Base-by-base conservation (phyloP, 306 rosid genomes). In the Castanospermum australe region DNA sequence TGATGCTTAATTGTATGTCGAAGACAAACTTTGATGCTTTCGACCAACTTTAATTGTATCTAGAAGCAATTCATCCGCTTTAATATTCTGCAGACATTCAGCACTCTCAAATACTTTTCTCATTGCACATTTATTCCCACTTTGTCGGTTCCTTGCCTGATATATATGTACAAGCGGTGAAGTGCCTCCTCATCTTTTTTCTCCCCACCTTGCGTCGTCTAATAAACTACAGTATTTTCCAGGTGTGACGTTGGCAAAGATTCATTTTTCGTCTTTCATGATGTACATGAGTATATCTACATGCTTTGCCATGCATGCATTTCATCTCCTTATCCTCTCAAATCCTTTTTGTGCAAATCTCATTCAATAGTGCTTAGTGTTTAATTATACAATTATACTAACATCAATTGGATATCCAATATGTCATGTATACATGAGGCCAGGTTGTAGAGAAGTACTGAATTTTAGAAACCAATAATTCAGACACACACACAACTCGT, bases 11-110 rank as follows among this genome's bases (percentile, higher is more conserved):
- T 48, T 68, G 51, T 57, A 59, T 51, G n/a, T 8, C 77, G 48
- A 48, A 75, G 48, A 24, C 60, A 35, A 69, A 54, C 14, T 70
- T 70, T 51, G 78, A 76, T 63, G 38, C 55, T 77, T 76, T 70
- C 78, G 28, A 70, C 32, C 69, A 48, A 62, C n/a, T n/a, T n/a
- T n/a, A n/a, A n/a, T n/a, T n/a, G n/a, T n/a, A n/a, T n/a, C n/a
- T n/a, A n/a, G n/a, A n/a, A n/a, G n/a, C n/a, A n/a, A n/a, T n/a
- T n/a, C n/a, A n/a, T n/a, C n/a, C n/a, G n/a, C n/a, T n/a, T 66
- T 25, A 36, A 42, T 41, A 79, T 70, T 38, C 39, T 32, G 45
- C 48, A 57, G 9, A 76, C 33, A 14, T 76, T 64, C 11, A 50
- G 41, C 65, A 63, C 28, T 59, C 8, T n/a, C 33, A 50, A 55